These are phyloP conservation scores for Clohesyomyces aquaticus DNA, from an alignment of 495 filamentous ascomycete genomes.

Conservation along the genomic window DNA sequence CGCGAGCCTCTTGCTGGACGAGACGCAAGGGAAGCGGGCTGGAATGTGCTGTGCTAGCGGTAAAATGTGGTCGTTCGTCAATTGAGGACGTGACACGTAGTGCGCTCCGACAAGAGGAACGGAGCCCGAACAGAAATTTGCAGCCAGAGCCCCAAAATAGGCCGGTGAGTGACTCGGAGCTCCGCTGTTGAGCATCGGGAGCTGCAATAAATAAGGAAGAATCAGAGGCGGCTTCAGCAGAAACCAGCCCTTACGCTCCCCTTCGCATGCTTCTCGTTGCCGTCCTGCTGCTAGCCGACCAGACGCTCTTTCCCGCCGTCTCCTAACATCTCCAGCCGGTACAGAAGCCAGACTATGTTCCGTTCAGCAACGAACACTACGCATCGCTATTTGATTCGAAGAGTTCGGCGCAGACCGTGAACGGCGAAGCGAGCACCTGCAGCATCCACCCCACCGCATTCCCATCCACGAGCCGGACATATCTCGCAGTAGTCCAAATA, in stretches of 20 bases:
- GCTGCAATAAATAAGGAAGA: slow-evolving; percentile 28
- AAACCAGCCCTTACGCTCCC: slow-evolving; percentile 17
- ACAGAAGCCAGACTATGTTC: slow-evolving; percentile 31
- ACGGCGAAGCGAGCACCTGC: background rate
- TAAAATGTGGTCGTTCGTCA: slow-evolving; percentile 19
- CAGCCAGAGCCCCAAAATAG: slow-evolving; percentile 7
- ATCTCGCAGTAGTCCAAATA: too few species aligned
- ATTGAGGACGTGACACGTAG: slow-evolving; percentile 21
- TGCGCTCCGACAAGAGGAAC: background rate
- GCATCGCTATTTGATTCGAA: slow-evolving; percentile 33
- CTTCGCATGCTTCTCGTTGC: background rate
- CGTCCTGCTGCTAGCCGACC: slow-evolving; percentile 9
- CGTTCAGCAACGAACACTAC: slow-evolving; percentile 27
- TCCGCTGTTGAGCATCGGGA: background rate
- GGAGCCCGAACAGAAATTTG: slow-evolving; percentile 9
- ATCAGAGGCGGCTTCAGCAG: slow-evolving; percentile 11
- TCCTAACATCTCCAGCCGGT: background rate
- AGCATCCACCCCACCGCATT: too few species aligned
- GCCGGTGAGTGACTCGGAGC: slow-evolving; percentile 21
- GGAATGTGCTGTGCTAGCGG: slow-evolving; percentile 20
- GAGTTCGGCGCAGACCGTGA: slow-evolving; percentile 34
- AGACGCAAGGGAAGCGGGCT: slow-evolving; percentile 24
- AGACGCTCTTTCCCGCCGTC: slow-evolving; percentile 10
- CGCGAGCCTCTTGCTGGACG: slow-evolving; percentile 28
- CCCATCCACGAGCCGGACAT: too few species aligned